Percentiles rank a stretch among this genome's conserved stretches.
phyloP scores from a whole-genome alignment of 1,284 basidiomycete species.

The Phylloboletellus chloephorus region DNA sequence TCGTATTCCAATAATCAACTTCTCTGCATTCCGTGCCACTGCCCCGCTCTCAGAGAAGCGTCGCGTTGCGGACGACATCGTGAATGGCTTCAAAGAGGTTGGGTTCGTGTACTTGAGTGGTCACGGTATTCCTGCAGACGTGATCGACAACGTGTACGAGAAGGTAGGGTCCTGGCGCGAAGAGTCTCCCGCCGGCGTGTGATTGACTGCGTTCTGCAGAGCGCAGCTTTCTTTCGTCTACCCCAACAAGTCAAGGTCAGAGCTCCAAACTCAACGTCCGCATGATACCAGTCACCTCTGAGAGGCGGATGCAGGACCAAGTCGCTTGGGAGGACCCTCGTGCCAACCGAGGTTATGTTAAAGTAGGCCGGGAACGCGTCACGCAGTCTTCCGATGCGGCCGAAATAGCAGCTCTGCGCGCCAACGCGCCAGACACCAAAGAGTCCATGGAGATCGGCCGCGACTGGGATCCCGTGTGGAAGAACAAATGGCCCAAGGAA shows the following conservation, averaged over 20 bases:
- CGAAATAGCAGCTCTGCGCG: constrained; percentile 72
- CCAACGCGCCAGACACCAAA: constrained; percentile 72
- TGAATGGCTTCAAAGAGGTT: constrained; percentile 71
- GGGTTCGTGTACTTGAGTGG: constrained; percentile 71
- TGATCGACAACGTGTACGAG: constrained; percentile 52
- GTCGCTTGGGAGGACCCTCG: constrained; percentile 78
- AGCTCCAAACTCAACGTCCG: not conserved
- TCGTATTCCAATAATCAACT: constrained; percentile 73
- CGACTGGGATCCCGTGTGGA: constrained; percentile 70
- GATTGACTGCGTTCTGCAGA: constrained; percentile 37
- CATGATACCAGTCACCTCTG: constrained; percentile 1
- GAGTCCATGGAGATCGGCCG: constrained; percentile 83
- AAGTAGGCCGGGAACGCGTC: constrained; percentile 73
- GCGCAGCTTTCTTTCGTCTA: constrained; percentile 67
- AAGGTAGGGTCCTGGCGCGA: constrained; percentile 41
- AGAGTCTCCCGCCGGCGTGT: not conserved
- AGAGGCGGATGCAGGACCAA: constrained; percentile 37
- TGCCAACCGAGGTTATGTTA: constrained; percentile 78
- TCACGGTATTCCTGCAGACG: constrained; percentile 56
- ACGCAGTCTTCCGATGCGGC: constrained; percentile 64
- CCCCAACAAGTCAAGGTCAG: constrained; percentile 58
- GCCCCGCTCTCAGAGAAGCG: constrained; percentile 51
- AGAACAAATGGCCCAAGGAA: constrained; percentile 76
- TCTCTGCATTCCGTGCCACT: constrained; percentile 57
- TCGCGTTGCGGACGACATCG: constrained; percentile 61